Evolutionary conservation across 139 green algal genomes (phyloP).

Genomic region (Chlorella sp.): DNA sequence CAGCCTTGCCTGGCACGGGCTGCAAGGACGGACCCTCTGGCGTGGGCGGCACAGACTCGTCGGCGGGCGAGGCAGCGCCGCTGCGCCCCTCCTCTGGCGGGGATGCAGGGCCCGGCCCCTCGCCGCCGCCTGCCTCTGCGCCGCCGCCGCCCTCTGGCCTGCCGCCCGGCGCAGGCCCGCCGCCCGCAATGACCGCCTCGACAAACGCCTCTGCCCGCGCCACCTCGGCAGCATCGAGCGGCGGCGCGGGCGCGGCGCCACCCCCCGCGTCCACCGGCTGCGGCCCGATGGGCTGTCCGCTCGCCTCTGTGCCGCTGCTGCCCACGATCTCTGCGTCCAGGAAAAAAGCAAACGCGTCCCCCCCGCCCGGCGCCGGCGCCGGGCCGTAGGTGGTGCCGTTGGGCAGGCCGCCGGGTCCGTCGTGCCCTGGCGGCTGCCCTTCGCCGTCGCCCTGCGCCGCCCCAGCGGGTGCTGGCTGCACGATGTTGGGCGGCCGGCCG

Average conservation of each 20-base stretch:
- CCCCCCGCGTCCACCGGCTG: neutral
- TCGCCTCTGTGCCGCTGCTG: neutral
- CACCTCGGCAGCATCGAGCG: neutral
- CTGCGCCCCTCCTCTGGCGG: neutral
- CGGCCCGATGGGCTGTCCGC: neutral
- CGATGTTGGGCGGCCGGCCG: conserved; percentile 1
- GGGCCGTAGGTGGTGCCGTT: too few relatives aligned
- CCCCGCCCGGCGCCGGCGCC: too few relatives aligned
- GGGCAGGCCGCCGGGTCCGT: too few relatives aligned
- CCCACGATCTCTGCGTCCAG: too few relatives aligned
- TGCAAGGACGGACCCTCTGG: too few relatives aligned
- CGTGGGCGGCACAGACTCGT: too few relatives aligned
- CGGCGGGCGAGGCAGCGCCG: neutral
- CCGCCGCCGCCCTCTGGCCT: neutral
- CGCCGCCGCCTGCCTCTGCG: neutral
- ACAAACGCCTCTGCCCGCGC: conserved; percentile 13
- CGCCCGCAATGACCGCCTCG: neutral
- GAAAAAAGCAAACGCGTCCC: too few relatives aligned
- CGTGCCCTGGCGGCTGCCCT: too few relatives aligned
- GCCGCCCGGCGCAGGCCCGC: too few relatives aligned
- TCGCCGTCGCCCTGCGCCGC: neutral
- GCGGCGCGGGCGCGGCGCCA: neutral
- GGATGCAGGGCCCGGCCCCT: neutral
- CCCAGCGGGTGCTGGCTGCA: too few relatives aligned
- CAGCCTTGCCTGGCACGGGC: too few relatives aligned